Evolutionary conservation across 1,284 basidiomycete genomes (phyloP).

Genomic region (Ceratobasidium sp.): DNA sequence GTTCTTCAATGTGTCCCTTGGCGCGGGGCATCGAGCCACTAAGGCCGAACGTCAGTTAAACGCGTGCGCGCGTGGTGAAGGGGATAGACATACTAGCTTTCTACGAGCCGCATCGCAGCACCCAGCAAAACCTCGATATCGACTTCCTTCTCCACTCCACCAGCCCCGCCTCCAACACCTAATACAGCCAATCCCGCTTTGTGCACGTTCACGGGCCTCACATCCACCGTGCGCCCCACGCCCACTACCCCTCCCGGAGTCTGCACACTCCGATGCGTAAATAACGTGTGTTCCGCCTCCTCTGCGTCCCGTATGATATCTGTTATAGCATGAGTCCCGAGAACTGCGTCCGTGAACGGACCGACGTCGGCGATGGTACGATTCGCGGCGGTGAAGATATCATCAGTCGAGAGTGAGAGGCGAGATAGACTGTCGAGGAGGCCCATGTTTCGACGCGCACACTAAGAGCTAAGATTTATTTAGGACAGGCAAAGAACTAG

Average conservation of each 20-base stretch:
- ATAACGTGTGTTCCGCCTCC: conserved; percentile 34
- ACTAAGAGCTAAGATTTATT: not conserved
- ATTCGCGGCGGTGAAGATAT: conserved; percentile 29
- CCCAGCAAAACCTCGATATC: conserved; percentile 32
- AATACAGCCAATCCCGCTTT: not conserved
- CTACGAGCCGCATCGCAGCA: conserved; percentile 25
- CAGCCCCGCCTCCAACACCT: conserved; percentile 1
- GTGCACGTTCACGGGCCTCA: conserved; percentile 15
- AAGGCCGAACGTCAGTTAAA: not conserved
- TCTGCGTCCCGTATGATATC: conserved; percentile 39
- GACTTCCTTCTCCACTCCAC: conserved; percentile 12
- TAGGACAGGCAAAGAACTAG: not conserved
- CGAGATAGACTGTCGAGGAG: conserved; percentile 25
- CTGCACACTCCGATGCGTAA: conserved; percentile 33
- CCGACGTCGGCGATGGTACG: conserved; percentile 38
- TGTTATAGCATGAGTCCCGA: conserved; percentile 20
- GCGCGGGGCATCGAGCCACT: conserved; percentile 42
- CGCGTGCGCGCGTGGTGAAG: not conserved
- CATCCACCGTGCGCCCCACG: conserved; percentile 13
- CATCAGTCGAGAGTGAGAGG: conserved; percentile 36
- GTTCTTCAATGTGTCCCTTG: conserved; percentile 25
- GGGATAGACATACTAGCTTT: conserved; percentile 20
- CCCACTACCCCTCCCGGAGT: conserved; percentile 27
- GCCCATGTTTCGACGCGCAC: conserved; percentile 20
- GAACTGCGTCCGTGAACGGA: conserved; percentile 31